Evolutionary conservation across 768 basidiomycete genomes (phyloP).

Genomic region (Suillus spraguei): DNA sequence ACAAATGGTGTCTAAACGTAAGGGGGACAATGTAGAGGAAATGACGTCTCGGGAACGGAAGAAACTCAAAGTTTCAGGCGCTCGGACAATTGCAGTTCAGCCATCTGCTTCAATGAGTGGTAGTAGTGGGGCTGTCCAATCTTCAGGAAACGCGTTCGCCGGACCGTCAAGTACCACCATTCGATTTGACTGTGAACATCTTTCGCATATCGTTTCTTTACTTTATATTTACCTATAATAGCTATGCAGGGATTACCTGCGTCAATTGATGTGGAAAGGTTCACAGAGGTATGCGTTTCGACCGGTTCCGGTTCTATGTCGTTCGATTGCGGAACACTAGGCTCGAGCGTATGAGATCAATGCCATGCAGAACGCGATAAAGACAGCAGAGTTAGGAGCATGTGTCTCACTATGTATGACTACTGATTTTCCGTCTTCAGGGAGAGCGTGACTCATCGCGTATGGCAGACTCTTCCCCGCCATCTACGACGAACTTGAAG

Average conservation of each 20-base stretch:
- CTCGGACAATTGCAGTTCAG: constrained; percentile 73
- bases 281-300: constrained; percentile 64
- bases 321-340: constrained; percentile 40
- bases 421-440: constrained; percentile 38
- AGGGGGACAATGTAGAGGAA: constrained; percentile 32
- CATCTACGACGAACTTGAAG: constrained; percentile 89
- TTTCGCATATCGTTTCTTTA: not conserved
- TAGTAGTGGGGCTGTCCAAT: constrained; percentile 10
- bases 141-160: constrained; percentile 33
- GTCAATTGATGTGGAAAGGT: constrained; percentile 84
- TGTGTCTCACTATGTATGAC: not conserved
- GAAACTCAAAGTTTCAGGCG: constrained; percentile 63
- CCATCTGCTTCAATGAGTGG: constrained; percentile 19
- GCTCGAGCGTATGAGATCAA: constrained; percentile 87
- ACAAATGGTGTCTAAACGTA: constrained; percentile 46
- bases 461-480: constrained; percentile 92
- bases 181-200: constrained; percentile 43
- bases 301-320: not conserved
- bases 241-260: constrained; percentile 66
- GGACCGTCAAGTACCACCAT: constrained; percentile 43
- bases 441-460: constrained; percentile 71
- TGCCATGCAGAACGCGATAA: constrained; percentile 89
- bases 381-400: constrained; percentile 62
- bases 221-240: constrained; percentile 24
- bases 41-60: constrained; percentile 57